A percentile compares a stretch with the other conserved stretches of the same genome.
phyloP scores from a whole-genome alignment of 1,284 basidiomycete species.

The Fomitopsis pinicola region DNA sequence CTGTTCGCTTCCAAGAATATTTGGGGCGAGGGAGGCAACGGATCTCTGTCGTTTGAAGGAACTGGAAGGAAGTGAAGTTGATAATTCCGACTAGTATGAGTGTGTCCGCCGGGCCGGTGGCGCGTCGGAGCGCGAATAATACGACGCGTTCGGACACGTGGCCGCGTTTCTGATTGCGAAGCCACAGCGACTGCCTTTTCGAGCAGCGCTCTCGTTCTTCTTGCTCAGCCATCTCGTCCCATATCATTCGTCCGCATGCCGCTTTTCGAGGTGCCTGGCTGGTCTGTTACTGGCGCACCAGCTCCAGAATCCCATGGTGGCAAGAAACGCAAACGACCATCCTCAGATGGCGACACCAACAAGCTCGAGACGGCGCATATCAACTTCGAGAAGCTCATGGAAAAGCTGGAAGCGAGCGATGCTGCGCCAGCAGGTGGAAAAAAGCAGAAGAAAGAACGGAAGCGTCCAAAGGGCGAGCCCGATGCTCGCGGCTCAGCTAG shows the following conservation, averaged over 20 bases:
- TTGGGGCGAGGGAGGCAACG: too few relatives aligned
- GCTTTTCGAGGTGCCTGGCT: slow-evolving; percentile 72
- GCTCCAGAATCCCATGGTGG: slow-evolving; percentile 33
- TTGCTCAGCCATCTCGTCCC: neutral
- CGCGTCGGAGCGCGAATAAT: neutral
- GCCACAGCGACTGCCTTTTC: neutral
- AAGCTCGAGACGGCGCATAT: slow-evolving; percentile 43
- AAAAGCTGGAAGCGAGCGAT: slow-evolving; percentile 41
- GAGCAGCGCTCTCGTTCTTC: neutral
- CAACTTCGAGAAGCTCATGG: slow-evolving; percentile 79
- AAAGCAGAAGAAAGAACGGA: slow-evolving; percentile 16
- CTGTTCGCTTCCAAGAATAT: too few relatives aligned
- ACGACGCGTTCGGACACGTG: neutral
- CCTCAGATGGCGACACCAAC: slow-evolving; percentile 17
- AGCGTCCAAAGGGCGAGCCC: neutral
- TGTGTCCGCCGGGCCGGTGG: neutral
- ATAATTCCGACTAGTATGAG: too few relatives aligned
- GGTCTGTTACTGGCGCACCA: slow-evolving; percentile 51
- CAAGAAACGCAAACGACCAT: slow-evolving; percentile 66
- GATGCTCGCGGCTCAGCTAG: neutral
- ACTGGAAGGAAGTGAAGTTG: too few relatives aligned
- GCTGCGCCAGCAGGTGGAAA: slow-evolving; percentile 4
- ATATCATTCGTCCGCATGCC: slow-evolving; percentile 29
- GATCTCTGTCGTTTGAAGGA: too few relatives aligned
- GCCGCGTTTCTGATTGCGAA: neutral